phyloP scores from a whole-genome alignment of 2,329 filamentous ascomycete genomes.

The Colletotrichum musicola region DNA sequence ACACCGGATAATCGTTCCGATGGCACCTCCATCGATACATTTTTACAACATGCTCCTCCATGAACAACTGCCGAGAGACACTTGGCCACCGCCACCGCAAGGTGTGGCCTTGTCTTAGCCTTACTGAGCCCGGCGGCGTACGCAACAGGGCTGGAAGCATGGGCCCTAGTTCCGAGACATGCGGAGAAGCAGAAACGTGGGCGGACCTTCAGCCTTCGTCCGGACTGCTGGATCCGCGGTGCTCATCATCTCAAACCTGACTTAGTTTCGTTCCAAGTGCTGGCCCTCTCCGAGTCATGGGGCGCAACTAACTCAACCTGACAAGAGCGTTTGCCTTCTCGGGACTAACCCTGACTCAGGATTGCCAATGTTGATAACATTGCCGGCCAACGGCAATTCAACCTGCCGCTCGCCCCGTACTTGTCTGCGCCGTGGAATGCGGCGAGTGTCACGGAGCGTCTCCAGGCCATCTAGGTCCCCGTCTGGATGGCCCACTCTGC shows the following conservation, averaged over 20 bases:
- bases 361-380: constrained; percentile 3
- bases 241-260: constrained; percentile 11
- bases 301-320: background rate
- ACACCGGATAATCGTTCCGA: background rate
- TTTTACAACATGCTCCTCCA: background rate
- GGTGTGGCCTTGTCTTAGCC: constrained; percentile 1
- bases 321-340: background rate
- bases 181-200: background rate
- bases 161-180: background rate
- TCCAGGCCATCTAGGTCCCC: background rate
- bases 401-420: background rate
- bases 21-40: background rate
- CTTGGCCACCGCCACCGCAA: background rate
- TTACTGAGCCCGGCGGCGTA: background rate
- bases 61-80: constrained; percentile 12
- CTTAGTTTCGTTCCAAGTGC: constrained; percentile 1
- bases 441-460: background rate
- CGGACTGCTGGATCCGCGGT: constrained; percentile 5
- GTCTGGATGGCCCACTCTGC: background rate
- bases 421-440: background rate
- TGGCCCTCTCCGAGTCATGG: constrained; percentile 2
- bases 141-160: background rate
- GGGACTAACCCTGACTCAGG: constrained; percentile 1
- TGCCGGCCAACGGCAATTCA: constrained; percentile 1
- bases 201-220: constrained; percentile 5